Evolutionary conservation across 1,139 yeast genomes (phyloP), one percentile per base, ranked within the genome.

Genomic region (Debaryomyces psychrophilus): DNA sequence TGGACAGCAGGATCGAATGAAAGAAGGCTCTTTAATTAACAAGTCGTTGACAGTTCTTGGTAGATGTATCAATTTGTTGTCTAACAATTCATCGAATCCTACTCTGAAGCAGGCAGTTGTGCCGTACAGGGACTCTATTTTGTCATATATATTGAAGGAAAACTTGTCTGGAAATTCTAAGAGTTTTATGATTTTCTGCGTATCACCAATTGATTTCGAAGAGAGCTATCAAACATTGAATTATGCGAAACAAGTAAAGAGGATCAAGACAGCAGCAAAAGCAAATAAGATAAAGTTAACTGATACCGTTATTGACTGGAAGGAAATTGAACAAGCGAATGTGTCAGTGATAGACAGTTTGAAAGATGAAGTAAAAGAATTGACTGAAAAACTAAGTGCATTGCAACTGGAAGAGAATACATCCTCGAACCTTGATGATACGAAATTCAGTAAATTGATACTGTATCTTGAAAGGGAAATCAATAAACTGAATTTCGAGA

Each of bases 11-110:
- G 79, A 77, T 9, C 68, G 95, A 43, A 72, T 86, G 45, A 77
- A 82, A 52, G 96, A 88, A 61, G 95, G 95, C 1, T 73, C 83
- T 4, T 80, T 82, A 50, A 87, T 88, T 56, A 88, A 87, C 65
- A 83, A 84, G 59, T 85, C 92, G 0, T 68, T 87, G 46, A 83
- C 92, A 0, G 87, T 90, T 0, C 68, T 87, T 18, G 95, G 96
- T 0, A 67, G 95, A 41, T 88, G 90, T 25, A 82, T 87, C 33
- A 82, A 85, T 27, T 63, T 82, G 1, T 68, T 87, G 41, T 79
- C 89, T 0, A 49, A 55, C 2, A 50, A 51, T 18, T 48, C 60
- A 5, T 44, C 51, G 47, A 54, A 48, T 53, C 55, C 43, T 52
- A 40, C 54, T 31, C 31, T 50, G 18, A 45, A 48, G 9, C 61